phyloP scores from a whole-genome alignment of 768 basidiomycete genomes.

The Xerocomellus amylosporus region DNA sequence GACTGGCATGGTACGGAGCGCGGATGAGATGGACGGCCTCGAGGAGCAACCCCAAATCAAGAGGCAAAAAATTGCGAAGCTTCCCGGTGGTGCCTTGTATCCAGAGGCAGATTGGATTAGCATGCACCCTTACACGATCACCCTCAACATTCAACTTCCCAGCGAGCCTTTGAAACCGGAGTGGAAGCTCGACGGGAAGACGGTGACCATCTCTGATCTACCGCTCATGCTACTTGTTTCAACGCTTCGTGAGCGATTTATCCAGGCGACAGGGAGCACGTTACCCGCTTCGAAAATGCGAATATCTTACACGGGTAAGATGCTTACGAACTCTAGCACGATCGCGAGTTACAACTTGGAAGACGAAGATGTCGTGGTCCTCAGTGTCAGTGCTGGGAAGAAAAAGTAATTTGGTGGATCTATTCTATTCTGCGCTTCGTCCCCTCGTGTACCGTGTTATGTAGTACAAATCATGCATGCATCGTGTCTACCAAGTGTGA shows the following conservation, averaged over 20 bases:
- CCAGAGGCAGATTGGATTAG: constrained; percentile 87
- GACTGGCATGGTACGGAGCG: constrained; percentile 70
- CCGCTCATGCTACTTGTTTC: constrained; percentile 84
- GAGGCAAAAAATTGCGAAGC: constrained; percentile 79
- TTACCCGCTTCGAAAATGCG: constrained; percentile 78
- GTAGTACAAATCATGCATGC: constrained; percentile 13
- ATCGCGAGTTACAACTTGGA: constrained; percentile 88
- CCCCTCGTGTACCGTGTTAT: constrained; percentile 9
- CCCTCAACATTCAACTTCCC: constrained; percentile 81
- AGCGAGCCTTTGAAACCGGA: constrained; percentile 80
- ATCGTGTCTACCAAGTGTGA: constrained; percentile 9
- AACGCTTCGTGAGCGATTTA: constrained; percentile 85
- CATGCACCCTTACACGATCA: constrained; percentile 91
- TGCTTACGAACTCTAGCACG: constrained; percentile 82
- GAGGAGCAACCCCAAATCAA: constrained; percentile 82
- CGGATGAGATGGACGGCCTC: constrained; percentile 77
- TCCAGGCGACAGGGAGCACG: constrained; percentile 73
- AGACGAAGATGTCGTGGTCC: constrained; percentile 79
- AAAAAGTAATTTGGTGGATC: constrained; percentile 50
- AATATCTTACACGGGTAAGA: constrained; percentile 76
- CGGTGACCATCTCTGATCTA: constrained; percentile 76
- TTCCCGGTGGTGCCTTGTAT: constrained; percentile 81
- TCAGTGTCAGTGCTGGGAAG: constrained; percentile 73
- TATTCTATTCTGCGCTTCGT: neutral
- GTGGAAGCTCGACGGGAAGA: constrained; percentile 85